Evolutionary conservation across 1,284 basidiomycete species (phyloP), one percentile per base, ranked within the genome.

Genomic region (Cutaneotrichosporon sp.): DNA sequence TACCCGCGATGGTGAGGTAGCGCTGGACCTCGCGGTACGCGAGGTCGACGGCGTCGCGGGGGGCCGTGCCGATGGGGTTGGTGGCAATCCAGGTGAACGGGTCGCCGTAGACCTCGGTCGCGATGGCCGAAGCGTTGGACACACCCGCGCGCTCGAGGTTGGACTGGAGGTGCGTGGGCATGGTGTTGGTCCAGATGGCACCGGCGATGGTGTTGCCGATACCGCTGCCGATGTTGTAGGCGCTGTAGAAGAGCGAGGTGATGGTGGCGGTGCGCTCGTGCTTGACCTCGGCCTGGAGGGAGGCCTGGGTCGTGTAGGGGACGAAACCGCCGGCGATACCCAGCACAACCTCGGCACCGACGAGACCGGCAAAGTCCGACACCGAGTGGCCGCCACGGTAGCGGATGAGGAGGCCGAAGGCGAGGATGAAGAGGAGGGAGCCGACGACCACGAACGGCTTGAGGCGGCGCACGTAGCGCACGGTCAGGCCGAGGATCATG

Each of bases 241-340:
- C 67, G 36, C 72, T 70, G 68, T 80, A 79, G 13, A 70, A 71
- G 24, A 81, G 67, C 1, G 71, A 73, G 33, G 79, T 79, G 56
- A 82, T 69, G 38, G 78, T 68, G 22, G 80, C 79, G 11, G 78
- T 67, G 43, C 71, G 71, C 62, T 81, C 79, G 72, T 82, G 81
- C 50, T 68, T 67, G 4, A 79, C 76, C 4, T 71, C 68, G 2
- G 81, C 69, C 64, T 81, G 81, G 16, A 81, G 72, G 47, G 72
- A 64, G 4, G 74, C 77, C 58, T 81, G 79, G 1, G 77, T 72
- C 4, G 80, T 74, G 69, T 82, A 81, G 6, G 79, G 68, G 67
- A 81, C 80, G 46, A 81, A 62, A 56, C 73, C 72, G 54, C 72
- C 59, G 1, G 73, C 81, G 42, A 82, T 69, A 63, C 81, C 81